Percentiles rank a stretch among this genome's conserved stretches.
phyloP scores from a whole-genome alignment of 768 basidiomycete genomes.

The Tylopilus vinaceipallidus region DNA sequence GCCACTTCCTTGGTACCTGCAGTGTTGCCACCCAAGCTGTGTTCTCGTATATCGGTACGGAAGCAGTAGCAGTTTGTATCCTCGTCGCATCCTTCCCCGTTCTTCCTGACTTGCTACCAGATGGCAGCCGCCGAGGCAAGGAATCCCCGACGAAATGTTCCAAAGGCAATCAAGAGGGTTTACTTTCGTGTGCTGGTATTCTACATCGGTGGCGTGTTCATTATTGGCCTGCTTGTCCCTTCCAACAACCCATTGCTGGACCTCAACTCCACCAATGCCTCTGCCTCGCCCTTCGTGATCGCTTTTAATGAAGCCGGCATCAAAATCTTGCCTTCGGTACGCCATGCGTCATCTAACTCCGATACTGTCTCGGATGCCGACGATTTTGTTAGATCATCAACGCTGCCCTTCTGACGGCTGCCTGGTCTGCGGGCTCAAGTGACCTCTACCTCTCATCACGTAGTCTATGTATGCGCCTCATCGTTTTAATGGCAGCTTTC shows the following conservation, averaged over 20 bases:
- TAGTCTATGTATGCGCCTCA: conserved; percentile 31
- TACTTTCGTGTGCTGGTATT: conserved; percentile 43
- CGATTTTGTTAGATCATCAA: conserved; percentile 29
- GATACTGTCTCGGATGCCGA: neutral
- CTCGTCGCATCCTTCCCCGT: neutral
- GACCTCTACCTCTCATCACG: conserved; percentile 40
- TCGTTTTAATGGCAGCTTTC: neutral
- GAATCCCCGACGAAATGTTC: conserved; percentile 46
- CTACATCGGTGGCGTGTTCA: conserved; percentile 39
- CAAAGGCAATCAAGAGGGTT: conserved; percentile 41
- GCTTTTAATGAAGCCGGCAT: conserved; percentile 57
- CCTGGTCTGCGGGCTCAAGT: conserved; percentile 43
- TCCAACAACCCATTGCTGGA: conserved; percentile 43
- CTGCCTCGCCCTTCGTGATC: conserved; percentile 56
- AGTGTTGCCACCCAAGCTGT: conserved; percentile 57
- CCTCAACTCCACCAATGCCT: conserved; percentile 38
- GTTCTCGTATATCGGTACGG: conserved; percentile 60
- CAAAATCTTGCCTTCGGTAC: conserved; percentile 50
- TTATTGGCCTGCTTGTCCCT: conserved; percentile 50
- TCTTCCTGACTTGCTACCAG: conserved; percentile 16
- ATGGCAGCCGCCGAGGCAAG: conserved; percentile 48
- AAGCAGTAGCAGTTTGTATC: conserved; percentile 42
- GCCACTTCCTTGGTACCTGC: conserved; percentile 51
- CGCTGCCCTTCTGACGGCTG: conserved; percentile 43
- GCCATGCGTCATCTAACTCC: conserved; percentile 1